Evolutionary conservation across 371 early-diverging fungal species (phyloP), one percentile per base, ranked within the genome.

Genomic region (Coemansia sp.): DNA sequence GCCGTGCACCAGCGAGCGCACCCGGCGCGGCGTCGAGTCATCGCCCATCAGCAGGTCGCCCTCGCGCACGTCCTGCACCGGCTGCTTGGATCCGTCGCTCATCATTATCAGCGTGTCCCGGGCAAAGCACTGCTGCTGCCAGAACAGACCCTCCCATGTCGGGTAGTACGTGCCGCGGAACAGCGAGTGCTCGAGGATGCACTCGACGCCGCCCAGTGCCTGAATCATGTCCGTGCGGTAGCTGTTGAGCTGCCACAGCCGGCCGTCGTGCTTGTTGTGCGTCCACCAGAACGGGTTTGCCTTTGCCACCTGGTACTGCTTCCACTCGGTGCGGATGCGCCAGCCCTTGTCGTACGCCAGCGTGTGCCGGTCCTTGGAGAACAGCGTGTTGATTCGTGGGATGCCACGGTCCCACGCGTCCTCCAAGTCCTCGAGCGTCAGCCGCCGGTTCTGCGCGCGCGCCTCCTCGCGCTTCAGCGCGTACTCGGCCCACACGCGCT

Each of bases 401-500:
- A 99, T 92, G 82, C 99, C 99, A 59, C 98, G 91, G 77, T 98
- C 97, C 98, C 98, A 99, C 2, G 90, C 88, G 75, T 97, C 98
- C 79, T 99, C 97, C 51, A 99, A 80, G 83, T 98, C 98, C 80
- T 98, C 97, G 38, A 96, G 81, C 8, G 96, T 98, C 67, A 95
- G 82, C 51, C 97, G 85, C 48, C 96, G 89, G 80, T 95, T 95
- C 79, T 97, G 98, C 7, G 91, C 90, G 68, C 91, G 92, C 39
- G 98, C 99, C 80, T 98, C 95, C 78, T 94, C 93, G 60, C 97
- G 86, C 85, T 96, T 97, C 59, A 94, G 81, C 4, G 97, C 98
- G 72, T 97, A 99, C 79, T 99, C 99, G 48, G 97, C 95, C 98
- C 98, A 98, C 2, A 97, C 98, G 63, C 99, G 91, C 78, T 97